Evolutionary conservation across 306 rosid species (phyloP).

Genomic region (Astragalus membranaceus): DNA sequence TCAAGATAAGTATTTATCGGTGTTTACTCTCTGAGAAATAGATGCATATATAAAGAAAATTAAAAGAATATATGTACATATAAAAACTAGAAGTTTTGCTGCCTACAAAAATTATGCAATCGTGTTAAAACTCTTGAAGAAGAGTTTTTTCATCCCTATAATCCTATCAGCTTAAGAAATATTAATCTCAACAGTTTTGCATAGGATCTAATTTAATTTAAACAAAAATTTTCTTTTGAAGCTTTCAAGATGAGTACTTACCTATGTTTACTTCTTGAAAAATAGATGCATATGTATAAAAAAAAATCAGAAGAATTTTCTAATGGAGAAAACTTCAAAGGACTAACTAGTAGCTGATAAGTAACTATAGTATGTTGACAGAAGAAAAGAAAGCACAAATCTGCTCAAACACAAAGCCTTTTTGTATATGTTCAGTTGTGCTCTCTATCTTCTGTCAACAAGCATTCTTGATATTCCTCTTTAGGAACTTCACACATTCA

Average conservation of each 20-base stretch:
- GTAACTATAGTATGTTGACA: slow-evolving; percentile 18
- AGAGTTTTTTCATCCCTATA: too few relatives aligned
- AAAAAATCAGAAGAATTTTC: background rate
- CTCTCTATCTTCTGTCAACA: slow-evolving; percentile 63
- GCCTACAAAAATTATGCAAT: too few relatives aligned
- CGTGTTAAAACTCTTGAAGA: too few relatives aligned
- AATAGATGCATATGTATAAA: background rate
- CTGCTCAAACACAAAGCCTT: slow-evolving; percentile 34
- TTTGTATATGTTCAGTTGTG: slow-evolving; percentile 39
- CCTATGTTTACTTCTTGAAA: background rate
- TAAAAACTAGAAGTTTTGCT: too few relatives aligned
- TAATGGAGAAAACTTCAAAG: background rate
- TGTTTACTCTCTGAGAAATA: too few relatives aligned
- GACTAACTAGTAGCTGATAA: background rate
- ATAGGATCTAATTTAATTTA: too few relatives aligned
- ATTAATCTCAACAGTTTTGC: too few relatives aligned
- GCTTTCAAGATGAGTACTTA: background rate
- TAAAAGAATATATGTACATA: too few relatives aligned
- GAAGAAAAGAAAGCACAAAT: slow-evolving; percentile 50
- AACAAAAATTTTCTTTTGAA: too few relatives aligned
- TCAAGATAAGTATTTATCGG: too few relatives aligned
- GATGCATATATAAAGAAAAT: too few relatives aligned
- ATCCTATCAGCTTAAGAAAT: too few relatives aligned
- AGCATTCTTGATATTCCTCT: background rate
- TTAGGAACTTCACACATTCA: background rate